Conservation (phyloP, 306 rosid genomes). For the Rosa rugosa region DNA sequence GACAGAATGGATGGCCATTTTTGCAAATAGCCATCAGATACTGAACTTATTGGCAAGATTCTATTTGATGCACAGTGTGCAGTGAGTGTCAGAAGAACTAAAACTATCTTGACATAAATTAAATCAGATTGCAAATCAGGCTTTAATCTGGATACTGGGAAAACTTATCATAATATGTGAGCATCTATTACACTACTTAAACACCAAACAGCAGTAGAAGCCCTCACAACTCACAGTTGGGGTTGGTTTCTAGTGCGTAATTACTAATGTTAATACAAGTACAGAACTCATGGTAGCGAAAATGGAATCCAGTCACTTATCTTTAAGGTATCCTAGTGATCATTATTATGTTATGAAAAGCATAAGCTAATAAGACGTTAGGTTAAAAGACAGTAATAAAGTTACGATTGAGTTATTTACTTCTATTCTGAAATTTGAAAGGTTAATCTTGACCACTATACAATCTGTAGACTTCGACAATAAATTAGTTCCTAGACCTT, state of each 20-base stretch:
- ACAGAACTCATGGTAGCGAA: not conserved
- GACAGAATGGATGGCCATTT: not conserved
- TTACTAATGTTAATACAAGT: not conserved
- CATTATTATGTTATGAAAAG: not conserved
- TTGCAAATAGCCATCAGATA: not conserved
- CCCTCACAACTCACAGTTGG: not conserved
- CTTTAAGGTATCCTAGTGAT: not conserved
- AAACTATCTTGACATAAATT: not conserved
- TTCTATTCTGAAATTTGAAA: not conserved
- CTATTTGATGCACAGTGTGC: not conserved
- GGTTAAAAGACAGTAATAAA: not conserved
- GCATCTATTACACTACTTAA: not conserved
- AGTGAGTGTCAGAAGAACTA: not conserved
- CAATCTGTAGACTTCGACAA: no score
- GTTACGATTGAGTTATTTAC: not conserved
- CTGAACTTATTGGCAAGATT: not conserved
- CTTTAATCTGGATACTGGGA: not conserved
- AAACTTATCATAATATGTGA: not conserved
- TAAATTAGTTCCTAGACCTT: no score
- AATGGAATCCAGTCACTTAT: not conserved
- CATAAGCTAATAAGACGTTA: not conserved
- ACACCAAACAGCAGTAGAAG: not conserved
- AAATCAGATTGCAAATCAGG: not conserved
- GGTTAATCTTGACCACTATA: no score
- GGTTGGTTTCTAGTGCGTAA: not conserved